Conservation (phyloP, 805 yeast species). For the Cyberlindnera samutprakarnensis region DNA sequence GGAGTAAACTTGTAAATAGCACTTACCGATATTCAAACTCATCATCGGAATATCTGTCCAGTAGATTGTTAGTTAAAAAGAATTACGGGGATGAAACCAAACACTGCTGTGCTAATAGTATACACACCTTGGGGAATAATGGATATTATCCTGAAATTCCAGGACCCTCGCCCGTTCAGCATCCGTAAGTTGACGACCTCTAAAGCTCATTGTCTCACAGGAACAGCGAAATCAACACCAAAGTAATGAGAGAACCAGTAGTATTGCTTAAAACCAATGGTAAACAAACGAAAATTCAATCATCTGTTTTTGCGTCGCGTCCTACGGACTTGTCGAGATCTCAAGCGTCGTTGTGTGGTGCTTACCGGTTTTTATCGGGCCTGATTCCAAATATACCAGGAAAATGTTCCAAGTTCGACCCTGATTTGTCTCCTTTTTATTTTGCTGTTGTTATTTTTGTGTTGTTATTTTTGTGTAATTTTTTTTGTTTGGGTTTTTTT, state of each 20-base stretch:
- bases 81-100: background rate
- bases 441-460: no score
- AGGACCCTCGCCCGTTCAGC: conserved; percentile 79
- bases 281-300: no score
- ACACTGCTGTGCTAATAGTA: background rate
- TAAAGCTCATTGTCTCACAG: conserved; percentile 31
- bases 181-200: conserved; percentile 69
- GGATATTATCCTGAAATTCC: conserved; percentile 90
- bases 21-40: conserved; percentile 67
- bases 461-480: background rate
- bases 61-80: conserved; percentile 5
- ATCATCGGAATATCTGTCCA: conserved; percentile 75
- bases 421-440: no score
- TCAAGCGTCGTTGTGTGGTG: no score
- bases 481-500: background rate
- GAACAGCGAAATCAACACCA: no score
- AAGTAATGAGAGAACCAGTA: no score
- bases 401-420: no score
- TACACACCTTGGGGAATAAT: conserved; percentile 70
- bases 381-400: no score
- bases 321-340: no score
- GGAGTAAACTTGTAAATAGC: background rate
- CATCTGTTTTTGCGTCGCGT: no score
- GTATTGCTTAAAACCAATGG: no score
- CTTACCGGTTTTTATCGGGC: no score